phyloP scores from a whole-genome alignment of 2,329 filamentous ascomycete genomes.

The Monilinia laxa region DNA sequence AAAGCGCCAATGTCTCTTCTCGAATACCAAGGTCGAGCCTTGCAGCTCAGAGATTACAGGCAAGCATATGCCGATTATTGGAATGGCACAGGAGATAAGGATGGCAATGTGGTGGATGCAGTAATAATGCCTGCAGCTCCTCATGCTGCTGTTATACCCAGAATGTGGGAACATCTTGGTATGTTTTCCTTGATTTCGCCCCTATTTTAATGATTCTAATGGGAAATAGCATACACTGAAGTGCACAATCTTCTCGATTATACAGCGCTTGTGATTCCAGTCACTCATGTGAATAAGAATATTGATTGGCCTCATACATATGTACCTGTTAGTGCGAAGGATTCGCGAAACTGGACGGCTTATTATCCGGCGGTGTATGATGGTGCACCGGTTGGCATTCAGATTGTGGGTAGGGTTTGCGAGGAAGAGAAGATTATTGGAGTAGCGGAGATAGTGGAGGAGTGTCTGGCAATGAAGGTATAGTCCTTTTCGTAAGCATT shows the following conservation, averaged over 20 bases:
- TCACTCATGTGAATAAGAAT: constrained; percentile 47
- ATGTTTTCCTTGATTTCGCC: neutral
- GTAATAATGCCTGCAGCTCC: constrained; percentile 51
- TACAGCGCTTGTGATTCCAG: constrained; percentile 55
- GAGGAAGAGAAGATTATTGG: constrained; percentile 57
- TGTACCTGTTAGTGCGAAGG: constrained; percentile 45
- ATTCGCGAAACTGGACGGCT: constrained; percentile 47
- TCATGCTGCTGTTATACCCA: constrained; percentile 42
- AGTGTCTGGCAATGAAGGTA: constrained; percentile 25
- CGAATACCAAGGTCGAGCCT: constrained; percentile 20
- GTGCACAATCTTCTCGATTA: constrained; percentile 65
- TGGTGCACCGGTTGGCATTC: constrained; percentile 52
- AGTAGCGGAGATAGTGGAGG: constrained; percentile 33
- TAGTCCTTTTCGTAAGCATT: neutral
- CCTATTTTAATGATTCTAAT: neutral
- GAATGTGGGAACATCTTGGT: constrained; percentile 28
- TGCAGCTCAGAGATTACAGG: constrained; percentile 13
- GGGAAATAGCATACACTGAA: constrained; percentile 50
- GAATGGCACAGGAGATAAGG: constrained; percentile 24
- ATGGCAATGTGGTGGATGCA: constrained; percentile 50
- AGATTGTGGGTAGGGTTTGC: constrained; percentile 52
- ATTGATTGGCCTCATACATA: constrained; percentile 42
- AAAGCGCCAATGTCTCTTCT: constrained; percentile 19
- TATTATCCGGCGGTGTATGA: constrained; percentile 48
- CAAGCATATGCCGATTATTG: constrained; percentile 44